Evolutionary conservation across 1,284 basidiomycete species (phyloP), one percentile per base, ranked within the genome.

Genomic region (Cystobasidium pallidum): DNA sequence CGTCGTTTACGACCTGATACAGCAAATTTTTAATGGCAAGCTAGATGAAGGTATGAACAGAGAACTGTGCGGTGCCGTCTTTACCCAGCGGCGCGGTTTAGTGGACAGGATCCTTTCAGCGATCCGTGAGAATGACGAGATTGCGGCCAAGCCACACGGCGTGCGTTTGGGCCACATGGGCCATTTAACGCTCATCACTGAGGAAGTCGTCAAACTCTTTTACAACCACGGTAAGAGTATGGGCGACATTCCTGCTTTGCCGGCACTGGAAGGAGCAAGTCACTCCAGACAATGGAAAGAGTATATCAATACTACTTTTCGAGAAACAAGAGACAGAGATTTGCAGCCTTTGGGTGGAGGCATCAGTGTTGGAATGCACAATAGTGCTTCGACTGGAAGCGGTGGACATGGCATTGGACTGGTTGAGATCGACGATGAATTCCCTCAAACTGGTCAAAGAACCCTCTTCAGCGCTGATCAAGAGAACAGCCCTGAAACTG

Each of bases 111-210:
- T 97, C 66, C 86, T 96, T 11, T 88, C 92, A 36, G 92, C 91
- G 0, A 90, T 94, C 79, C 85, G 85, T 76, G 82, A 83, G 63
- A 94, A 94, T 79, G 91, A 92, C 77, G 30, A 32, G 49, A 64
- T 57, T 11, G 11, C 43, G 0, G 80, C 81, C 10, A 87, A 89
- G 80, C 85, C 86, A 91, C 28, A 89, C 87, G 81, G 88, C 85
- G 87, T 91, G 34, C 88, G 93, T 21, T 81, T 94, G 51, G 94
- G 94, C 0, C 96, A 92, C 82, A 99, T 99, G 95, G 95, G 95
- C 0, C 94, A 99, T 80, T 86, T 99, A 52, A 91, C 91, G 13
- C 87, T 98, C 74, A 94, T 99, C 75, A 88, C 92, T 0, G 92
- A 94, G 80, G 92, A 94, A 78, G 89, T 94, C 15, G 88, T 94